Conservation (phyloP, 208 protist species). For the Trypanosoma lewisi region DNA sequence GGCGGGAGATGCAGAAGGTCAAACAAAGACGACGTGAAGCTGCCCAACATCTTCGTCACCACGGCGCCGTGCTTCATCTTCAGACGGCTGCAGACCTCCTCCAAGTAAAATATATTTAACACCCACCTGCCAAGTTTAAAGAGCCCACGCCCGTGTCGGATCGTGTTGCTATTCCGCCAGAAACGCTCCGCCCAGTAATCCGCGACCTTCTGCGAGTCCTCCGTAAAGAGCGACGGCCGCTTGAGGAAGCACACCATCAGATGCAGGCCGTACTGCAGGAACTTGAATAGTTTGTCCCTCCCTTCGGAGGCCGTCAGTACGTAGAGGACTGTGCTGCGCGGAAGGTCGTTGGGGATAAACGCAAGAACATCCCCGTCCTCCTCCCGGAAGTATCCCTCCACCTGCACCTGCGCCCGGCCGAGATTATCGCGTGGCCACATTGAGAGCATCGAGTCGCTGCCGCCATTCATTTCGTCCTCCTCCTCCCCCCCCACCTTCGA, state of each 20-base stretch:
- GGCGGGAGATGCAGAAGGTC: conserved; percentile 10
- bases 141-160: conserved; percentile 79
- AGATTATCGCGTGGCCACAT: conserved; percentile 31
- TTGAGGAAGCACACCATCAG: conserved; percentile 72
- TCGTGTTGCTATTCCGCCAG: conserved; percentile 82
- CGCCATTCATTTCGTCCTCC: not conserved
- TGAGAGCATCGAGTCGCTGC: not conserved
- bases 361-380: conserved; percentile 29
- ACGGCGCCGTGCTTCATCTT: conserved; percentile 48
- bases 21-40: conserved; percentile 11
- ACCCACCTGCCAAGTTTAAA: conserved; percentile 85
- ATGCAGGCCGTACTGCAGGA: conserved; percentile 76
- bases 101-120: conserved; percentile 72
- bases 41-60: conserved; percentile 8
- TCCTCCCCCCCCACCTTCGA: conserved; percentile 16
- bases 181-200: conserved; percentile 64
- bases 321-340: conserved; percentile 78
- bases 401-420: conserved; percentile 67
- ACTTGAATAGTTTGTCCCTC: conserved; percentile 81
- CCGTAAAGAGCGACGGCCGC: conserved; percentile 59
- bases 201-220: conserved; percentile 40
- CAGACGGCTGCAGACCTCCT: conserved; percentile 64
- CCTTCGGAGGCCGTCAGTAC: conserved; percentile 85
- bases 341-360: conserved; percentile 81
- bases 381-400: conserved; percentile 74